A percentile compares a stretch with the other conserved stretches of the same genome.
phyloP scores from a whole-genome alignment of 1,139 yeast species.

The Debaryomyces subglobosus region DNA sequence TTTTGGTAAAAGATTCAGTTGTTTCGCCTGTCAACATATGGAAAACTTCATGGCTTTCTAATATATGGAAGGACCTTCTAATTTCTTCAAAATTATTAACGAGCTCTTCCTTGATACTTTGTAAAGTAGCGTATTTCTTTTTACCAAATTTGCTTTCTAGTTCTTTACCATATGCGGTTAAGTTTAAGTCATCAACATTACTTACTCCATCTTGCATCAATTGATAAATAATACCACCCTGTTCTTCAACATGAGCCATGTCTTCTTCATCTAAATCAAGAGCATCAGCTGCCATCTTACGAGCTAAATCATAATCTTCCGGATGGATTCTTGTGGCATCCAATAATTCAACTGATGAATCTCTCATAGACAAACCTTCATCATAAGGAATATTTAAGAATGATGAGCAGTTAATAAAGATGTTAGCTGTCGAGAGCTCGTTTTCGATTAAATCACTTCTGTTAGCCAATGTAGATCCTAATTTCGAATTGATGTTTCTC shows the following conservation, averaged over 20 bases:
- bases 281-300: conserved; percentile 98
- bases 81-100: conserved; percentile 86
- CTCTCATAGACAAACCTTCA: conserved; percentile 49
- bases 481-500: conserved; percentile 73
- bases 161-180: conserved; percentile 94
- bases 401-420: conserved; percentile 91
- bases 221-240: conserved; percentile 84
- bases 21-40: conserved; percentile 91
- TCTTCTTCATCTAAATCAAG: conserved; percentile 95
- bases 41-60: conserved; percentile 76
- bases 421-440: conserved; percentile 74
- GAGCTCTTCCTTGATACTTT: conserved; percentile 86
- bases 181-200: conserved; percentile 81
- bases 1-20: conserved; percentile 63
- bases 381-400: conserved; percentile 81
- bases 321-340: conserved; percentile 98
- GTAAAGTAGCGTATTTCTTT: conserved; percentile 79
- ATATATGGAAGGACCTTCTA: conserved; percentile 69
- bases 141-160: conserved; percentile 75
- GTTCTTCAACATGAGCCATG: conserved; percentile 72
- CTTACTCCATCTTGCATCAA: conserved; percentile 83
- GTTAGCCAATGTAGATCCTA: conserved; percentile 68
- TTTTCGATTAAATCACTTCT: conserved; percentile 80
- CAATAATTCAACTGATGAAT: conserved; percentile 72
- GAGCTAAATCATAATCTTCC: conserved; percentile 93